Evolutionary conservation across 495 filamentous ascomycete species (phyloP), one percentile per base, ranked within the genome.

Genomic region (Massariosphaeria phaeospora): DNA sequence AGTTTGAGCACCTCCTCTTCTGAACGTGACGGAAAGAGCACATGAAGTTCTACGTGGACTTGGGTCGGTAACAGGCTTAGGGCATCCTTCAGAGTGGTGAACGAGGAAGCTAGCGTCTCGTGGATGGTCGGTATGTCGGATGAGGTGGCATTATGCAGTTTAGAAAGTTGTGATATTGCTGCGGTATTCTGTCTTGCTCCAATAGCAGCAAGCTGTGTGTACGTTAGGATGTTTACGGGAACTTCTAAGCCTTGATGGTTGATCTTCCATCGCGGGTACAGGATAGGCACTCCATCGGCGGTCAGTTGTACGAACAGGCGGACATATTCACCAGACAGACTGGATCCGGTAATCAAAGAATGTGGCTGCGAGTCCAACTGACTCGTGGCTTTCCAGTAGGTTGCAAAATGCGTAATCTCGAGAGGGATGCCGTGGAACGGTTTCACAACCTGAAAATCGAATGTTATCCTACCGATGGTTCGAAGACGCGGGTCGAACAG

Each of bases 381-480:
- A 63, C 88, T 95, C 3, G 94, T 98, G 1, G 91, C 91, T 71
- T 96, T 97, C 93, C 93, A 98, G 70, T 98, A 98, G 2, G 93
- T 97, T 48, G 95, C 93, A 66, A 97, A 97, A 60, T 96, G 88
- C 1, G 91, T 94, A 47, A 98, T 96, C 67, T 97, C 94, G 31
- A 97, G 72, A 2, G 94, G 88, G 55, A 85, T 84, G n/a, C 94
- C 91, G 57, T 83, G 82, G 70, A 96, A 98, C 1, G 93, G 91
- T 66, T 95, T 95, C 66, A 98, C 96, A 29, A 97, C 86, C 67
- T 96, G 91, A 58, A 85, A 95, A 55, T 88, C 82, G 75, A 98
- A 97, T 46, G 77, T 88, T 54, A 98, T 86, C 63, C 94, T 88
- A 21, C 94, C 93, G 64, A 97, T 95, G n/a, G 89, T 84, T 33